Base-by-base conservation (phyloP, 441 rosid genomes). In the Populus tomentosa region DNA sequence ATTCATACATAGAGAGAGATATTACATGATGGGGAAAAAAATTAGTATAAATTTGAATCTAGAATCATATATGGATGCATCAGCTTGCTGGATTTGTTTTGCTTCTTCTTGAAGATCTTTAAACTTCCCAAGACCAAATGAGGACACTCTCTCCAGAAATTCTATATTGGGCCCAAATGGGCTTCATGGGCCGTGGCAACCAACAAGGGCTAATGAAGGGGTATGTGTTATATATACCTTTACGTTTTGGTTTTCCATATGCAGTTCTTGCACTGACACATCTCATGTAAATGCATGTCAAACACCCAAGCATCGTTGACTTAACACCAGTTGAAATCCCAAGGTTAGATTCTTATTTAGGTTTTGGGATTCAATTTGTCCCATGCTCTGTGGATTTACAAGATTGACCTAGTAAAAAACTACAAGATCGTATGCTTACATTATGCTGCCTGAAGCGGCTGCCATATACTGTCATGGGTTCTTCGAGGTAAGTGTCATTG, bases 391-490 rank as follows among this genome's bases (percentile, higher is more conserved):
- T 30, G 13, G 6, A 35, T 69, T 73, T 59, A 16, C 62, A 59
- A 63, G 56, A 11, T 5, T 28, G 56, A 35, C 42, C 68, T 16
- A 26, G 8, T 56, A 14, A 7, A 18, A 56, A 63, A 62, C 5
- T 53, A 64, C 18, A 50, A 66, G 38, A 28, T 74, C 8, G 42
- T 8, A 38, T 38, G 42, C 69, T 76, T 72, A 86, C 97, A 94
- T 94, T 71, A 95, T 95, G 99, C 79, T 94, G 85, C 99, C 99
- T 0, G 95, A 94, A 90, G 73, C 97, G 61, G 97, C 92, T 75
- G 99, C 99, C 23, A 91, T 36, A 36, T 36, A 36, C 92, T n/a
- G 99, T 92, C 59, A 94, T 94, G 99, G 99, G 91, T 83, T 33
- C 89, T 67, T 80, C 92, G 35, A 94, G 93, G 97, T 94, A 75